Evolutionary conservation across 2,329 filamentous ascomycete genomes (phyloP).

Genomic region (Emmonsiellopsis sp.): DNA sequence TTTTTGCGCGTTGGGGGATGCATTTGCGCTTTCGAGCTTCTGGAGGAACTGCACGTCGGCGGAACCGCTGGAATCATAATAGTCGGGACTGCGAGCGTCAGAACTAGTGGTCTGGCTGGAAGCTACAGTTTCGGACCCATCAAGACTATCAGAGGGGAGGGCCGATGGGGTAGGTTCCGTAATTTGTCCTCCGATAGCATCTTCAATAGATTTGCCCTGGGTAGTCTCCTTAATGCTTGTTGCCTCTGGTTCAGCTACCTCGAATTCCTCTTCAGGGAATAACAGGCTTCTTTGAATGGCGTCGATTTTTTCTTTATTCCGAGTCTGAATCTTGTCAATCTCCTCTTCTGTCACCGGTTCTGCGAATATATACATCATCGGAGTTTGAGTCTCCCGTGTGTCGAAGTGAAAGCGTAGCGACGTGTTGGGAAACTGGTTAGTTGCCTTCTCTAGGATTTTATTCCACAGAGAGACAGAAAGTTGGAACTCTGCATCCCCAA

Average conservation of each 20-base stretch:
- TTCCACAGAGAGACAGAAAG: conserved; percentile 72
- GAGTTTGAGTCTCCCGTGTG: conserved; percentile 51
- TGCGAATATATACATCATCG: conserved; percentile 82
- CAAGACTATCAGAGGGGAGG: too few relatives aligned
- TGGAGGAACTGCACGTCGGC: not conserved
- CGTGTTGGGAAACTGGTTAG: conserved; percentile 60
- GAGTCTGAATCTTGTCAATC: conserved; percentile 64
- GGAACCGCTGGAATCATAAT: conserved; percentile 1
- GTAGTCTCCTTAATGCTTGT: too few relatives aligned
- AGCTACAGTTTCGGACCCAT: too few relatives aligned
- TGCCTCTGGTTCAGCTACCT: conserved; percentile 9
- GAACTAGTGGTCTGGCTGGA: too few relatives aligned
- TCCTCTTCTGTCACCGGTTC: conserved; percentile 69
- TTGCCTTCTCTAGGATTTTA: conserved; percentile 66
- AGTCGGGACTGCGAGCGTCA: not conserved
- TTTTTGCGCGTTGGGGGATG: conserved; percentile 10
- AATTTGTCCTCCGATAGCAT: too few relatives aligned
- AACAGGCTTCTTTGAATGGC: conserved; percentile 53
- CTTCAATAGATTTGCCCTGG: too few relatives aligned
- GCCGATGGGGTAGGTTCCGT: too few relatives aligned
- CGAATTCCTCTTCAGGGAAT: conserved; percentile 23
- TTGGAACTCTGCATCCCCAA: conserved; percentile 82
- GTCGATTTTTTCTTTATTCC: conserved; percentile 55
- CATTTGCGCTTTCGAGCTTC: not conserved
- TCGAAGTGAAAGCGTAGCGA: conserved; percentile 78